Conservation (phyloP, 2,329 filamentous ascomycete genomes). For the Colletotrichum echinochloae region DNA sequence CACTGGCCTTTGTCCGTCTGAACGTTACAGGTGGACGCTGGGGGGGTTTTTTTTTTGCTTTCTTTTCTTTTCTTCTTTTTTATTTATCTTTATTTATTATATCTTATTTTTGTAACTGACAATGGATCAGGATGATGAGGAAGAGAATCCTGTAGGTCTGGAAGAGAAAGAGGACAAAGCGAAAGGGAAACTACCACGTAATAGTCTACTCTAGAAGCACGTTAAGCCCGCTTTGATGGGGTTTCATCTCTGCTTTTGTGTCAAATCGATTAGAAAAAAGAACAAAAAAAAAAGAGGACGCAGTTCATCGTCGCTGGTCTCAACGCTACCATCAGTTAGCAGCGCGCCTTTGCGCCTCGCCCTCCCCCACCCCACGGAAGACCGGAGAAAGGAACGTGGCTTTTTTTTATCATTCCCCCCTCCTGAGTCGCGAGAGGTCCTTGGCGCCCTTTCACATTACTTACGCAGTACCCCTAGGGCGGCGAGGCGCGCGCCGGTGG, state of each 20-base stretch:
- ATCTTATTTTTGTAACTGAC: too few relatives aligned
- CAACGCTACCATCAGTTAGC: too few relatives aligned
- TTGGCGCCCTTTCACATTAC: slow-evolving; percentile 1
- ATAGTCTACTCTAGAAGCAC: background rate
- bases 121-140: background rate
- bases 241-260: background rate
- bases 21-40: slow-evolving; percentile 34
- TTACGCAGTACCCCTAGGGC: too few relatives aligned
- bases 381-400: background rate
- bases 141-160: too few relatives aligned
- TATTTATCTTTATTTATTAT: too few relatives aligned
- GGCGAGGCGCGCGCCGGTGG: too few relatives aligned
- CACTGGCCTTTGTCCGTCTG: slow-evolving; percentile 37
- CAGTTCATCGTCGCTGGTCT: background rate
- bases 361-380: background rate
- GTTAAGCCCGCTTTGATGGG: slow-evolving; percentile 6
- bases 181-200: background rate
- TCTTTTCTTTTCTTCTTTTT: too few relatives aligned
- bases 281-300: too few relatives aligned
- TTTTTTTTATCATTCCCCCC: too few relatives aligned
- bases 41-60: background rate
- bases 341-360: too few relatives aligned
- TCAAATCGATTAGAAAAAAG: too few relatives aligned
- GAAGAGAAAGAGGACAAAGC: slow-evolving; percentile 27
- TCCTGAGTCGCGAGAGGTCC: background rate